A percentile compares a stretch with the other conserved stretches of the same genome.
phyloP scores from a whole-genome alignment of 169 alveolate species.

The Babesia microti region DNA sequence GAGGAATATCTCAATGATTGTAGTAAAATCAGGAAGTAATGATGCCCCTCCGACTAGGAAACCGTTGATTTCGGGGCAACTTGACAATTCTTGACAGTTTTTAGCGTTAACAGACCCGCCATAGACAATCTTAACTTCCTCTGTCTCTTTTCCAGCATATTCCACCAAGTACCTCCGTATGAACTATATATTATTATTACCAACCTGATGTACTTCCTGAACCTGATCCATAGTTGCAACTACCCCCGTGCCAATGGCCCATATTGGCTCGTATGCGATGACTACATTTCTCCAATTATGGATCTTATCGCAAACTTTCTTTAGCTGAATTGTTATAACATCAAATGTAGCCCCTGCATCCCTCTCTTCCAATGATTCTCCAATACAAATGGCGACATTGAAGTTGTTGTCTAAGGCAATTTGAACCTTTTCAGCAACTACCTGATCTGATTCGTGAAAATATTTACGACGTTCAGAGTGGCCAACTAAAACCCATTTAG shows the following conservation, averaged over 20 bases:
- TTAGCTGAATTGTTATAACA: conserved; percentile 80
- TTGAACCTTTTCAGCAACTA: conserved; percentile 85
- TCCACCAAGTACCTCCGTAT: conserved; percentile 68
- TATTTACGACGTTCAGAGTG: conserved; percentile 94
- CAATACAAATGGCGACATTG: conserved; percentile 87
- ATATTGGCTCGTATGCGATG: conserved; percentile 97
- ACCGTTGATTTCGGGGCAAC: conserved; percentile 90
- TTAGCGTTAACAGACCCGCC: conserved; percentile 96
- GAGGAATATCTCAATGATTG: conserved; percentile 68
- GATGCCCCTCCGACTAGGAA: conserved; percentile 99
- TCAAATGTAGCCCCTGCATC: conserved; percentile 85
- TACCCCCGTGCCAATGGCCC: conserved; percentile 99
- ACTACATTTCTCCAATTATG: conserved; percentile 84
- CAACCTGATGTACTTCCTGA: conserved; percentile 85
- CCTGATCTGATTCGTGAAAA: conserved; percentile 86
- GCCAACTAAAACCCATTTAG: conserved; percentile 90
- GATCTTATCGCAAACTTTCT: conserved; percentile 57
- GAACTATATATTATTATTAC: conserved; percentile 37
- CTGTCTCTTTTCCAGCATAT: conserved; percentile 72
- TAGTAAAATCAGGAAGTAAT: conserved; percentile 86
- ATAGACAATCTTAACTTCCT: conserved; percentile 84
- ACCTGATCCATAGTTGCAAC: conserved; percentile 94
- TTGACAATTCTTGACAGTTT: conserved; percentile 85
- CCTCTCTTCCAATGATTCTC: conserved; percentile 89
- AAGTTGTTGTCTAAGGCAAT: conserved; percentile 69